These are phyloP conservation scores for Pyrenula massariospora DNA, from an alignment of 495 filamentous ascomycete genomes.

Conservation along the genomic window DNA sequence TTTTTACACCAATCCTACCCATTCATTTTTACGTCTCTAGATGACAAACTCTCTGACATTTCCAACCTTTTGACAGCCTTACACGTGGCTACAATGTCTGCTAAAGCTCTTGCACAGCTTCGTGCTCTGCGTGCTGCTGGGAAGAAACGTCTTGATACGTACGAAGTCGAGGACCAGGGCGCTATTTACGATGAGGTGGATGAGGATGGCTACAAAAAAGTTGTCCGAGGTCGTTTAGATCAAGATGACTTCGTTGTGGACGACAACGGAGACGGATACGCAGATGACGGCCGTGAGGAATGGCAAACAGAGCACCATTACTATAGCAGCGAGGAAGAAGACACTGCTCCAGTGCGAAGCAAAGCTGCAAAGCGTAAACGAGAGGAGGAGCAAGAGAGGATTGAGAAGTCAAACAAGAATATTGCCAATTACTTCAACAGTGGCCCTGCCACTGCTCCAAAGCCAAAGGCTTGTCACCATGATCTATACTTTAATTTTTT, in stretches of 20 bases:
- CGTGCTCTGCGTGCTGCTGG: conserved; percentile 75
- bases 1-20: too few species aligned
- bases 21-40: too few species aligned
- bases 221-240: conserved; percentile 79
- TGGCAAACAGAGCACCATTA: conserved; percentile 68
- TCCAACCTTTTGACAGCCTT: too few species aligned
- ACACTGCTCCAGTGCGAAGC: conserved; percentile 49
- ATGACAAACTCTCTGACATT: too few species aligned
- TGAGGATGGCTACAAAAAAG: conserved; percentile 93
- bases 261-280: conserved; percentile 88
- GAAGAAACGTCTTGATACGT: conserved; percentile 81
- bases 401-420: conserved; percentile 76
- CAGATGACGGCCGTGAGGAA: conserved; percentile 92
- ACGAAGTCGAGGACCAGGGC: conserved; percentile 74
- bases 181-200: conserved; percentile 93
- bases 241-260: conserved; percentile 96
- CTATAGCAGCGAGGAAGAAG: conserved; percentile 61
- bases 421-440: conserved; percentile 91
- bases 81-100: not conserved
- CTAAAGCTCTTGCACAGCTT: conserved; percentile 55
- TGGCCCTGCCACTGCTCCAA: conserved; percentile 54
- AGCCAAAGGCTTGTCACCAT: conserved; percentile 56
- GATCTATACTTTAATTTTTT: conserved; percentile 2
- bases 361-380: conserved; percentile 77
- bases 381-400: conserved; percentile 77